Evolutionary conservation across 352 stramenopile genomes (phyloP).

Genomic region (Phytophthora boehmeriae): DNA sequence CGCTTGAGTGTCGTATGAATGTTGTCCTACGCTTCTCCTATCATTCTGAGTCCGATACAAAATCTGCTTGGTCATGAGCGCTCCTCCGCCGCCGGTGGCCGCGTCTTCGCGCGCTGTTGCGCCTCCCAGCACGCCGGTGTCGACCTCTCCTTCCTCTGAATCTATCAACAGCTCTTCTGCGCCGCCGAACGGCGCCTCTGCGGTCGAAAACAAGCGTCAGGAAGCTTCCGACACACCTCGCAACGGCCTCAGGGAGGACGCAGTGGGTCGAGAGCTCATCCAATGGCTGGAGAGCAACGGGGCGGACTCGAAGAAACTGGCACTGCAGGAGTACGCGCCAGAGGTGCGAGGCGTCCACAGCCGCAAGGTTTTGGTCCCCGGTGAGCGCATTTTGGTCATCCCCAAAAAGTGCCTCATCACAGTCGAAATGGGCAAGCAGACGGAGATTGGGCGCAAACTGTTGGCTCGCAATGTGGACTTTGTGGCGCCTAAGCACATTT

Average conservation of each 20-base stretch:
- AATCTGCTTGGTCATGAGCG: constrained; percentile 36
- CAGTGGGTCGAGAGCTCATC: constrained; percentile 68
- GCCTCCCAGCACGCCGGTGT: constrained; percentile 1
- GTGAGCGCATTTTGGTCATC: constrained; percentile 91
- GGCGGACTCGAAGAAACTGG: constrained; percentile 80
- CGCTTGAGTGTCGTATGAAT: neutral
- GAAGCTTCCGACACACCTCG: neutral
- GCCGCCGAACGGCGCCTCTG: neutral
- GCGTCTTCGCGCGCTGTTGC: constrained; percentile 3
- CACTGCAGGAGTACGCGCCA: constrained; percentile 89
- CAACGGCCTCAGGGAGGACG: constrained; percentile 38
- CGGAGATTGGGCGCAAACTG: constrained; percentile 94
- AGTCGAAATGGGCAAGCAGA: constrained; percentile 99
- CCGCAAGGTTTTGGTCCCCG: constrained; percentile 80
- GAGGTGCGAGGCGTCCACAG: constrained; percentile 94
- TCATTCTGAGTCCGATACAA: neutral
- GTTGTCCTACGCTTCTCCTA: neutral
- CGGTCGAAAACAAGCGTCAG: too few species aligned
- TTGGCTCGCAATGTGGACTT: constrained; percentile 94
- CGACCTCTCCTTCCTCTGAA: neutral
- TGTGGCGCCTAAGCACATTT: constrained; percentile 99
- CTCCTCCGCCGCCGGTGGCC: constrained; percentile 22
- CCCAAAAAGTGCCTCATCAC: constrained; percentile 98
- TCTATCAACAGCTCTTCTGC: neutral
- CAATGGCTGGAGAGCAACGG: constrained; percentile 75